Conservation (phyloP, 495 filamentous ascomycete genomes). For the Choiromyces venosus region DNA sequence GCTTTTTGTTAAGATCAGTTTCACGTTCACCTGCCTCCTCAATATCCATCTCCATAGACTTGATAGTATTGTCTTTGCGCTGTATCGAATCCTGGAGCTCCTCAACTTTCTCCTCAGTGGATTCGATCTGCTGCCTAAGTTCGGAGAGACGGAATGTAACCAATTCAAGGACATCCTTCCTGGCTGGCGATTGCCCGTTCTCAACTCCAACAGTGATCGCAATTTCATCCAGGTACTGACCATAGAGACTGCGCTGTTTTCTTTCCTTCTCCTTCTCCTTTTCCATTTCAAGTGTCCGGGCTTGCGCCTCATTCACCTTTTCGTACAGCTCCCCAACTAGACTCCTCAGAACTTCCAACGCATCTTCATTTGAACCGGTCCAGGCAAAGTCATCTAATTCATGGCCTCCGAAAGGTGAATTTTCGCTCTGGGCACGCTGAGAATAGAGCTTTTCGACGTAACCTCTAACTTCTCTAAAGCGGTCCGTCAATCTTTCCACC, state of each 20-base stretch:
- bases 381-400: slow-evolving; percentile 34
- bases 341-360: slow-evolving; percentile 23
- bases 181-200: slow-evolving; percentile 8
- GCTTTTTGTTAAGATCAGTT: slow-evolving; percentile 13
- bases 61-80: slow-evolving; percentile 24
- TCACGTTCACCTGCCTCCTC: slow-evolving; percentile 17
- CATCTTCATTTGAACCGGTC: slow-evolving; percentile 36
- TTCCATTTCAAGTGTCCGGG: slow-evolving; percentile 2
- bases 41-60: slow-evolving; percentile 23
- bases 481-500: slow-evolving; percentile 36
- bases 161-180: slow-evolving; percentile 7
- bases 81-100: slow-evolving; percentile 24
- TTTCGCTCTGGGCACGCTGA: slow-evolving; percentile 4
- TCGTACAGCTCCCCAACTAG: slow-evolving; percentile 26
- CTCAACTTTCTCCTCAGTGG: slow-evolving; percentile 21
- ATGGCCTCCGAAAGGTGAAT: slow-evolving; percentile 25
- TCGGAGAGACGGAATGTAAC: slow-evolving; percentile 25
- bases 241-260: slow-evolving; percentile 20
- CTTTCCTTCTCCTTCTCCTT: slow-evolving; percentile 19
- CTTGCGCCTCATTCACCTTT: slow-evolving; percentile 20
- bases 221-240: slow-evolving; percentile 32
- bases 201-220: slow-evolving; percentile 11
- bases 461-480: slow-evolving; percentile 33
- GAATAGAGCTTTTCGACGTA: slow-evolving; percentile 31
- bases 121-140: slow-evolving; percentile 27